A percentile compares a stretch with the other conserved stretches of the same genome.
Evolutionary conservation across 768 basidiomycete genomes (phyloP).

Genomic region (Macrocybe gigantea): DNA sequence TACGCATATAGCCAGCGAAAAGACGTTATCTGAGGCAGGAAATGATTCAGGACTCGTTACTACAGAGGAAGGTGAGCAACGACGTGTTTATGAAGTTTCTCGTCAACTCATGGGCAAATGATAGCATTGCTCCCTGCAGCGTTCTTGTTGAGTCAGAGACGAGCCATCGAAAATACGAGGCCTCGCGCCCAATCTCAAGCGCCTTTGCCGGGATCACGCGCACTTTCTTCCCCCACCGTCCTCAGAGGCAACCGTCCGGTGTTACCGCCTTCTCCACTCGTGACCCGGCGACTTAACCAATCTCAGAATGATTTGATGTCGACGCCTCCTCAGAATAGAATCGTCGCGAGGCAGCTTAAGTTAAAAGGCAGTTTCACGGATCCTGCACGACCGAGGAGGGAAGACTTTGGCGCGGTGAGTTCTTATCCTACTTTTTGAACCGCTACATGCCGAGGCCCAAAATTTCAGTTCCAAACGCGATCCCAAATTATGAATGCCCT

Average conservation of each 20-base stretch:
- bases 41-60: constrained; percentile 41
- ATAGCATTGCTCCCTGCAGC: constrained; percentile 54
- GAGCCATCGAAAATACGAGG: constrained; percentile 27
- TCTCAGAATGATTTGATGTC: constrained; percentile 34
- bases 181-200: constrained; percentile 57
- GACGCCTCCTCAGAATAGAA: constrained; percentile 65
- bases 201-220: constrained; percentile 25
- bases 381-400: constrained; percentile 30
- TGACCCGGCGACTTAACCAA: constrained; percentile 27
- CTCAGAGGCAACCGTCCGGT: constrained; percentile 14
- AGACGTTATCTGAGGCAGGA: constrained; percentile 38
- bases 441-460: neutral
- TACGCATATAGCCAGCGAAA: constrained; percentile 49
- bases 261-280: constrained; percentile 26
- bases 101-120: constrained; percentile 12
- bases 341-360: constrained; percentile 48
- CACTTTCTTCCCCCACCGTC: constrained; percentile 31
- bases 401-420: constrained; percentile 35
- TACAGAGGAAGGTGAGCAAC: constrained; percentile 40
- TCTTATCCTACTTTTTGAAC: neutral
- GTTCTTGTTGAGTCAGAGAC: constrained; percentile 41
- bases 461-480: constrained; percentile 26
- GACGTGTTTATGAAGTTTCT: constrained; percentile 6
- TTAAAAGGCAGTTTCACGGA: constrained; percentile 70
- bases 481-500: constrained; percentile 16